Base-by-base conservation (phyloP, 495 filamentous ascomycete species). In the Immersiella caudata region DNA sequence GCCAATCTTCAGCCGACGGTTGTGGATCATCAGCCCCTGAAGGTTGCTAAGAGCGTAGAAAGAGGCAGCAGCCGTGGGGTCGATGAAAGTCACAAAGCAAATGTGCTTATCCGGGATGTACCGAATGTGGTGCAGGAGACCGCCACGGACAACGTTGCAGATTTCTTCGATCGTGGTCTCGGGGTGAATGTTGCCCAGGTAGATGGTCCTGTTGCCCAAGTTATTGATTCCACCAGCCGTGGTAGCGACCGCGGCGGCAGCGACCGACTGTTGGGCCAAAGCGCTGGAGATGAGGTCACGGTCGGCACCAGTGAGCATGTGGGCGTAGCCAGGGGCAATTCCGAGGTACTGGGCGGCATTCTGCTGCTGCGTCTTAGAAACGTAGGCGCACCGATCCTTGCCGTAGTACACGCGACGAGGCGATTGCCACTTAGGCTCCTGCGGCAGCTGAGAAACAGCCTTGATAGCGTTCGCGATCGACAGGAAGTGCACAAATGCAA, bases 41-140 rank as follows among this genome's bases (percentile, higher is more conserved):
- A 98, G 83, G 75, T 97, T 97, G 83, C 93, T 97, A 67, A 99
- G 80, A 36, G 95, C 96, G 76, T 97, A 99, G 82, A 99, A 99
- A 3, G 94, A 97, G 59, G 95, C 95, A 16, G 95, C 96, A 8
- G 95, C 95, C 20, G 96, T 99, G 36, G 95, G 95, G 79, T 99
- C 95, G 77, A 99, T 98, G 81, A 99, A 99, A 1, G 95, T 99
- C 49, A 99, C 95, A 71, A 99, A 99, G 83, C 95, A 99, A 72
- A 98, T 99, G 79, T 99, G 95, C 85, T 99, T 99, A 82, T 99
- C 95, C 26, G 95, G 96, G 71, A 99, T 99, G 80, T 97, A 99
- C 62, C 95, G 93, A 79, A 99, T 95, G 78, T 99, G 95, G 76
- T 99, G 95, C 73, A 99, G 82, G 66, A 97, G 83, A 68, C 94